phyloP scores from a whole-genome alignment of 257 asterid species.

The Verbascum thapsus region DNA sequence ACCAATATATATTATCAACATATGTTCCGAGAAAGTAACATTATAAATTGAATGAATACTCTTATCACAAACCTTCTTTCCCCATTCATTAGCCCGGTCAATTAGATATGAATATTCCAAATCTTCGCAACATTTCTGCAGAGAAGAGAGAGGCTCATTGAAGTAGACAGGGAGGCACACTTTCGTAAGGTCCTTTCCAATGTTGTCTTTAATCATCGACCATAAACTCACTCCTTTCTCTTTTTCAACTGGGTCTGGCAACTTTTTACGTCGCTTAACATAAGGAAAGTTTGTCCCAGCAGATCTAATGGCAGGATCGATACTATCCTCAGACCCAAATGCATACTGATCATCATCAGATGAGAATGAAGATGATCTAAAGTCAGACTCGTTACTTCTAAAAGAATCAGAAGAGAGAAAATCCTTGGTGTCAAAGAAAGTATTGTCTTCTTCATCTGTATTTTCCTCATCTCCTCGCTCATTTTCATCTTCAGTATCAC shows the following conservation, averaged over 20 bases:
- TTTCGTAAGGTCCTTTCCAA: slow-evolving; percentile 95
- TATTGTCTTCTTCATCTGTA: slow-evolving; percentile 84
- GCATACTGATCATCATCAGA: slow-evolving; percentile 61
- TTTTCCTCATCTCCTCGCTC: slow-evolving; percentile 89
- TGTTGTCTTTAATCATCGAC: slow-evolving; percentile 97
- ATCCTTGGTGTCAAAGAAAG: slow-evolving; percentile 90
- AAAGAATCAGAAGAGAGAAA: slow-evolving; percentile 87
- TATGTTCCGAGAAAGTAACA: no score
- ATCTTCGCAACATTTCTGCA: slow-evolving; percentile 94
- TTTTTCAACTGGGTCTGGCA: slow-evolving; percentile 88
- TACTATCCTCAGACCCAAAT: slow-evolving; percentile 60
- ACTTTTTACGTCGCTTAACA: slow-evolving; percentile 81
- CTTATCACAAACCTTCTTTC: slow-evolving; percentile 46
- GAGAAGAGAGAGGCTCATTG: slow-evolving; percentile 93
- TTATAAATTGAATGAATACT: slow-evolving; percentile 7
- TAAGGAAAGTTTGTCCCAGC: slow-evolving; percentile 67
- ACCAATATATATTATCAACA: no score
- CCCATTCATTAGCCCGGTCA: slow-evolving; percentile 91
- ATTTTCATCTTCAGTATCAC: slow-evolving; percentile 85
- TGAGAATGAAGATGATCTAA: slow-evolving; percentile 71
- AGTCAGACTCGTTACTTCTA: slow-evolving; percentile 80
- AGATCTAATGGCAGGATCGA: slow-evolving; percentile 64
- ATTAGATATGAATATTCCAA: slow-evolving; percentile 87
- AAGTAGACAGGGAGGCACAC: slow-evolving; percentile 97
- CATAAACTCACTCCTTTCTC: slow-evolving; percentile 97